These are phyloP conservation scores for Trichoderma guizhouense DNA, from an alignment of 2,329 filamentous ascomycete species.

Conservation along the genomic window DNA sequence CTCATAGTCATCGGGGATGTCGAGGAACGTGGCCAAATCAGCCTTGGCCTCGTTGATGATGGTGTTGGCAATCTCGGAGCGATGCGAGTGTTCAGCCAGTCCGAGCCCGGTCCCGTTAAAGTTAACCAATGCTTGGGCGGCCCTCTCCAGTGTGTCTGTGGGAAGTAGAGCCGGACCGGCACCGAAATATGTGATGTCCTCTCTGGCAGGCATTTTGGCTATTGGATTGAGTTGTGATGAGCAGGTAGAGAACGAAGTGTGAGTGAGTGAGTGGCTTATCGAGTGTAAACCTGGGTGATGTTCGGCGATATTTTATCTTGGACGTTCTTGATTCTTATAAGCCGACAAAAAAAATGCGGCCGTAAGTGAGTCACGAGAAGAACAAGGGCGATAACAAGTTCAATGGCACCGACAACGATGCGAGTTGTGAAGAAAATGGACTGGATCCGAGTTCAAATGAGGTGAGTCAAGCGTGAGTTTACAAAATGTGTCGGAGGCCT, in stretches of 20 bases:
- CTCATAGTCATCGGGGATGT: conserved; percentile 83
- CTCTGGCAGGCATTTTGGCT: conserved; percentile 63
- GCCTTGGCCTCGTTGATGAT: conserved; percentile 78
- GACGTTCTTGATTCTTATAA: neutral
- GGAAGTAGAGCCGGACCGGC: conserved; percentile 87
- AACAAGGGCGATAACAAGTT: neutral
- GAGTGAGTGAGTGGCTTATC: neutral
- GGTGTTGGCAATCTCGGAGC: conserved; percentile 71
- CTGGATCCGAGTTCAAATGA: neutral
- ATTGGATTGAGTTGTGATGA: neutral
- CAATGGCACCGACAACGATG: neutral
- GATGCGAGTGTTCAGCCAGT: conserved; percentile 79
- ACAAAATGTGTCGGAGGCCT: neutral
- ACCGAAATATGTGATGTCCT: conserved; percentile 81
- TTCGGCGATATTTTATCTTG: neutral
- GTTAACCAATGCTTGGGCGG: conserved; percentile 74
- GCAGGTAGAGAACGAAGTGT: neutral
- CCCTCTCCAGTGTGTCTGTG: conserved; percentile 73
- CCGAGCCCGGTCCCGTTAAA: conserved; percentile 75
- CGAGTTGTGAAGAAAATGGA: neutral
- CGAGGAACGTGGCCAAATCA: conserved; percentile 68
- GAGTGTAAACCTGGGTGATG: neutral
- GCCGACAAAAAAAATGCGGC: neutral
- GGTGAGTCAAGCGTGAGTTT: neutral
- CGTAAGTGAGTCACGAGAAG: neutral